phyloP scores from a whole-genome alignment of 2,329 filamentous ascomycete genomes.

The Hymenoscyphus repandus region DNA sequence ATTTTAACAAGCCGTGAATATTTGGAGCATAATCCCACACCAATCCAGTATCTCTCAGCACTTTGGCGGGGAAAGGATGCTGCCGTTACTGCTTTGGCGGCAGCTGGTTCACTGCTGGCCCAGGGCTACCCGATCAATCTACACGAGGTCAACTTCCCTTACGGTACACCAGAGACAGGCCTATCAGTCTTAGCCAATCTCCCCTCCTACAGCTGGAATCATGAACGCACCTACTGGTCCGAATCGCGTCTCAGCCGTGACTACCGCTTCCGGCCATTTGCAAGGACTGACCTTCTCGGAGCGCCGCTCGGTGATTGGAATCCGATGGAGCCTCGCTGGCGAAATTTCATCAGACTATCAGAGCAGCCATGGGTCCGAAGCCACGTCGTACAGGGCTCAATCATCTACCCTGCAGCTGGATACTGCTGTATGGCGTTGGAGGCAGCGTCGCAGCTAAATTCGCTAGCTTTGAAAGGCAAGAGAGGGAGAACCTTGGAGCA shows the following conservation, averaged over 20 bases:
- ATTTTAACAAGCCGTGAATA: not conserved
- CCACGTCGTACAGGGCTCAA: conserved; percentile 20
- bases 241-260: conserved; percentile 39
- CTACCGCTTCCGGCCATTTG: conserved; percentile 38
- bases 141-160: not conserved
- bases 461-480: not conserved
- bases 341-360: conserved; percentile 22
- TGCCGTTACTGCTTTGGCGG: not conserved
- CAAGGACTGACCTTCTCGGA: conserved; percentile 28
- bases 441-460: conserved; percentile 14
- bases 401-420: conserved; percentile 28
- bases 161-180: not conserved
- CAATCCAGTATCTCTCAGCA: not conserved
- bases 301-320: conserved; percentile 36
- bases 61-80: conserved; percentile 4
- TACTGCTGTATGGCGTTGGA: conserved; percentile 30
- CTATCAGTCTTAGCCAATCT: conserved; percentile 21
- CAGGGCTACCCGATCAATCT: conserved; percentile 2
- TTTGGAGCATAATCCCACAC: not conserved
- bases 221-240: conserved; percentile 45
- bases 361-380: conserved; percentile 29
- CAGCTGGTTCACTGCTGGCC: not conserved
- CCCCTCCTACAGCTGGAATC: conserved; percentile 49
- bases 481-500: too few species aligned
- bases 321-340: conserved; percentile 24